Evolutionary conservation across 2,329 filamentous ascomycete genomes (phyloP).

Genomic region (Ascochyta fabae): DNA sequence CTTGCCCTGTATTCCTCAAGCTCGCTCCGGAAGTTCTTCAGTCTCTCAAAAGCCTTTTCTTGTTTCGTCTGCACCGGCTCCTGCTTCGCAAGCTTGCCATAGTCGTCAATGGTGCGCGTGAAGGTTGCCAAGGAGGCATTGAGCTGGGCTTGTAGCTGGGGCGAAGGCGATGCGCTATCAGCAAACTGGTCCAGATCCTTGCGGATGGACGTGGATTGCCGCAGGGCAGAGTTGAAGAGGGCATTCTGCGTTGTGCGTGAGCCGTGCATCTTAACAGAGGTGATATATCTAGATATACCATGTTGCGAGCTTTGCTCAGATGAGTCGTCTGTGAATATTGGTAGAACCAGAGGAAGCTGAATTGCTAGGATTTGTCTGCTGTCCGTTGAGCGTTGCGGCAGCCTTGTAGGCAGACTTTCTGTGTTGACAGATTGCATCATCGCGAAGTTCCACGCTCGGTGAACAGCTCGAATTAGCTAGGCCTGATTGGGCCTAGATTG

Average conservation of each 20-base stretch:
- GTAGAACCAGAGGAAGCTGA: neutral
- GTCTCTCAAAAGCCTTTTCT: conserved; percentile 83
- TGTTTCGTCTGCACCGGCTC: conserved; percentile 92
- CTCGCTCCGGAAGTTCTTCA: conserved; percentile 84
- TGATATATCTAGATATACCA: neutral
- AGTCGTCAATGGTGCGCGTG: conserved; percentile 90
- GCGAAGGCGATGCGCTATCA: conserved; percentile 63
- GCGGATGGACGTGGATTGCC: conserved; percentile 81
- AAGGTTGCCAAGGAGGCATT: conserved; percentile 72
- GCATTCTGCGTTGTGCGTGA: conserved; percentile 66
- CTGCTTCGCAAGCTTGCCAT: conserved; percentile 81
- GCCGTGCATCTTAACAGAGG: neutral
- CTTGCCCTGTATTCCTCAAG: conserved; percentile 79
- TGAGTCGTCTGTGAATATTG: neutral
- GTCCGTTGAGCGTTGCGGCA: conserved; percentile 6
- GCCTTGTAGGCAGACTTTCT: conserved; percentile 28
- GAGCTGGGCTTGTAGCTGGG: conserved; percentile 64
- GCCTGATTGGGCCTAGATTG: neutral
- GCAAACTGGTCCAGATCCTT: conserved; percentile 76
- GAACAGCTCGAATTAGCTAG: neutral
- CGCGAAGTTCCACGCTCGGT: conserved; percentile 9
- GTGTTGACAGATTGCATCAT: conserved; percentile 46
- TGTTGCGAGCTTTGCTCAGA: neutral
- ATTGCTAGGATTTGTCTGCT: neutral
- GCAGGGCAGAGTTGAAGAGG: conserved; percentile 83